phyloP scores from a whole-genome alignment of 2,329 filamentous ascomycete genomes.

The Pseudogymnoascus sp. region DNA sequence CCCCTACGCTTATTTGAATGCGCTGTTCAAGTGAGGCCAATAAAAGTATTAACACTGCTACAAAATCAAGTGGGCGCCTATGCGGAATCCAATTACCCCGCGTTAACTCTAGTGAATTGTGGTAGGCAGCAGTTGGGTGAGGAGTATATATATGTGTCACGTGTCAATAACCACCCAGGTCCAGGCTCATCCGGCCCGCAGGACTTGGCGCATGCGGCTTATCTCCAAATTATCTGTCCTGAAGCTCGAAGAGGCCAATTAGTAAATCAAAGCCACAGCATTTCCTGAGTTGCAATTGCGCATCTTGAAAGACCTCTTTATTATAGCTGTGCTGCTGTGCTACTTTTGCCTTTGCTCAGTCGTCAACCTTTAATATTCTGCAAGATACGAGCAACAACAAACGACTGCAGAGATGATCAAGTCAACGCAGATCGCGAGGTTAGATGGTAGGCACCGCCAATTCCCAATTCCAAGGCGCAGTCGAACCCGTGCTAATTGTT shows the following conservation, averaged over 20 bases:
- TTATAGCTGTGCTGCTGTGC: neutral
- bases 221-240: conserved; percentile 8
- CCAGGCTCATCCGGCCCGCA: neutral
- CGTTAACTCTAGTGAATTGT: neutral
- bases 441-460: conserved; percentile 59
- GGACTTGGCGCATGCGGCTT: neutral
- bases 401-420: conserved; percentile 49
- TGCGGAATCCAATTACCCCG: neutral
- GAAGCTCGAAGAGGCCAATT: neutral
- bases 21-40: neutral
- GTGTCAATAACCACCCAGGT: conserved; percentile 7
- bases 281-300: conserved; percentile 13
- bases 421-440: conserved; percentile 87
- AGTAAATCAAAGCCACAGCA: neutral
- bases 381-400: neutral
- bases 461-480: neutral
- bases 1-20: neutral
- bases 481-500: neutral
- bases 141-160: neutral
- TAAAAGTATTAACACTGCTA: neutral
- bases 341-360: neutral
- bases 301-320: neutral
- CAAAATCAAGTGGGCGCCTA: neutral
- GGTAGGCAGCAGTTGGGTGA: neutral
- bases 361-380: neutral